Conservation (phyloP, 805 yeast species). For the Schwanniomyces pseudopolymorphus region DNA sequence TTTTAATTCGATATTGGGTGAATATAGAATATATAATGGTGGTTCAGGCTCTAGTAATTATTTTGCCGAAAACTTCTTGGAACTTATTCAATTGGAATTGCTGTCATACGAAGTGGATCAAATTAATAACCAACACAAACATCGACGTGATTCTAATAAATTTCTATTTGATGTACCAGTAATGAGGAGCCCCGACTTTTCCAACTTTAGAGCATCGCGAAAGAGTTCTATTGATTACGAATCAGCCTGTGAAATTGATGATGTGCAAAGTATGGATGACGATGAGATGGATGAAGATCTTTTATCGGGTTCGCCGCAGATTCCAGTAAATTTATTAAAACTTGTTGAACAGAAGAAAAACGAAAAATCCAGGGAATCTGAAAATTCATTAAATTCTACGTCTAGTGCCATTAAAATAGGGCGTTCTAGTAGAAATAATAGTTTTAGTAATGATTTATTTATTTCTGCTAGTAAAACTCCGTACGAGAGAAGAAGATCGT, state of each 20-base stretch:
- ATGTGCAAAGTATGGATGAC: constrained; percentile 30
- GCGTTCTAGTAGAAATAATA: constrained; percentile 17
- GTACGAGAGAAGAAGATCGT: constrained; percentile 28
- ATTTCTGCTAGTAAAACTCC: constrained; percentile 16
- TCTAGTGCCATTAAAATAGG: constrained; percentile 28
- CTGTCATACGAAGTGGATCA: constrained; percentile 41
- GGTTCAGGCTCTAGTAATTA: constrained; percentile 73
- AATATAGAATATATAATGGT: constrained; percentile 67
- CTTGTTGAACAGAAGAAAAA: constrained; percentile 51
- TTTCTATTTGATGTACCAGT: neutral
- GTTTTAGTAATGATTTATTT: constrained; percentile 19
- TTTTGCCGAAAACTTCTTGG: constrained; percentile 79
- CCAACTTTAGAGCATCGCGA: constrained; percentile 1
- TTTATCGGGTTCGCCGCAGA: constrained; percentile 66
- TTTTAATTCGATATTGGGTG: constrained; percentile 78
- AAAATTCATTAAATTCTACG: constrained; percentile 22
- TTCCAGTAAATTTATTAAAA: constrained; percentile 58
- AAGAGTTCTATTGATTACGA: constrained; percentile 14
- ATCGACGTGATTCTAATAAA: constrained; percentile 9
- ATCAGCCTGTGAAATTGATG: constrained; percentile 21
- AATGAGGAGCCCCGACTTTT: neutral
- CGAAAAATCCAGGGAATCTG: constrained; percentile 27
- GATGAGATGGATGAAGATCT: constrained; percentile 45
- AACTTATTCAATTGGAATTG: constrained; percentile 60
- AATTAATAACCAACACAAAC: constrained; percentile 18